Evolutionary conservation across 768 basidiomycete species (phyloP), one percentile per base, ranked within the genome.

Genomic region (Mycena amicta): DNA sequence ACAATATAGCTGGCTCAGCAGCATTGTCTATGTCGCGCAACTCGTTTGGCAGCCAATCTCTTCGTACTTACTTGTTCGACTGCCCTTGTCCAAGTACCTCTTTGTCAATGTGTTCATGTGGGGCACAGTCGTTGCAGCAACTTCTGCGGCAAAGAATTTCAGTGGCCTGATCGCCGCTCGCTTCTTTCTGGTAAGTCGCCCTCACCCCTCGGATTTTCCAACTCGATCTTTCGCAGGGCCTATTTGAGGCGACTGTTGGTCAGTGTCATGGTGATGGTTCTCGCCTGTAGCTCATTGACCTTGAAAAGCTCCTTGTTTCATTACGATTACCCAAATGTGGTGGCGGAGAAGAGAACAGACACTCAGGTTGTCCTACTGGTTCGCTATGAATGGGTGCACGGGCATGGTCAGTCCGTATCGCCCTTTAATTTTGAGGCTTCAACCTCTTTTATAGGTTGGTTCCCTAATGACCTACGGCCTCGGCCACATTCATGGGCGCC

Each of bases 281-380:
- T 22, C 12, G 18, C 23, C 22, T 25, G 25, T 8, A 2, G 22
- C 20, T 50, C 3, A 40, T 55, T 20, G 31, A 26, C 1, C 51
- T 46, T 13, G n/a, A 39, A 20, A 22, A 77, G 77, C 79, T 29
- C 80, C 80, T 4, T 75, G 74, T 50, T 82, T 82, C 68, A 78
- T 83, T 52, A 75, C 79, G 1, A 74, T 82, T 52, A 81, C 78
- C 23, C 75, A 77, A 54, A 79, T 78, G 77, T 82, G 79, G 79
- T 80, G 79, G 79, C 73, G 79, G 15, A 68, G 79, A n/a, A 72
- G 78, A 13, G 79, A 80, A 59, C 78, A 80, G 62, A 77, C 78
- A 0, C 64, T 76, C 66, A 72, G 78, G 1, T 64, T 77, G 25
- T 68, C 76, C 2, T 67, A 74, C 56, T 80, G 80, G 80, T 75